Percentiles rank a stretch among this genome's conserved stretches.
These are phyloP conservation scores for Thalassiosira hispida DNA, from an alignment of 352 stramenopile species.

Conservation along the genomic window DNA sequence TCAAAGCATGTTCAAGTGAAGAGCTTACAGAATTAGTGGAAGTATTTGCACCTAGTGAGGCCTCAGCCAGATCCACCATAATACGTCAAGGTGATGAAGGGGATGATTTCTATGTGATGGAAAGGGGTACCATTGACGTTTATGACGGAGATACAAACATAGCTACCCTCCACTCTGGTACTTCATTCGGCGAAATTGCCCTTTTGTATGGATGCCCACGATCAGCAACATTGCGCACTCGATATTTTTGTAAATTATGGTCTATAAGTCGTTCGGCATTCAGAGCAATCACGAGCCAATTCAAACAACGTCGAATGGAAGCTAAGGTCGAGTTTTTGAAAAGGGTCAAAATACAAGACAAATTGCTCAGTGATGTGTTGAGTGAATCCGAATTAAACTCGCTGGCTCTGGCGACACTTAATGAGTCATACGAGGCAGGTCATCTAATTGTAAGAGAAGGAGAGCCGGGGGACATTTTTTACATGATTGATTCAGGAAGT, in stretches of 20 bases:
- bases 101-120: constrained; percentile 76
- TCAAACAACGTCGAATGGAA: constrained; percentile 52
- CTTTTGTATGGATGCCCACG: constrained; percentile 95
- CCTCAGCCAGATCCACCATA: constrained; percentile 41
- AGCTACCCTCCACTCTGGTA: constrained; percentile 40
- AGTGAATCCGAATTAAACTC: constrained; percentile 78
- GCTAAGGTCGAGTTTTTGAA: constrained; percentile 68
- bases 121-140: constrained; percentile 71
- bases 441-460: constrained; percentile 86
- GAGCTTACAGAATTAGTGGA: constrained; percentile 64
- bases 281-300: constrained; percentile 57
- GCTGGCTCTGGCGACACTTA: constrained; percentile 77
- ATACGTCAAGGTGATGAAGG: constrained; percentile 67
- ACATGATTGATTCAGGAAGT: constrained; percentile 75
- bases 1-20: constrained; percentile 58
- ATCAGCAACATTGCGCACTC: constrained; percentile 89
- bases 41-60: constrained; percentile 61
- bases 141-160: constrained; percentile 40
- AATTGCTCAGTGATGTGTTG: constrained; percentile 63
- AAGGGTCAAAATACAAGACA: constrained; percentile 65
- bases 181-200: constrained; percentile 93
- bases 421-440: constrained; percentile 64
- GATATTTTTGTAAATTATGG: constrained; percentile 92
- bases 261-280: constrained; percentile 88
- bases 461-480: constrained; percentile 82